phyloP scores from a whole-genome alignment of 768 basidiomycete species.

The Auricularia sp. region DNA sequence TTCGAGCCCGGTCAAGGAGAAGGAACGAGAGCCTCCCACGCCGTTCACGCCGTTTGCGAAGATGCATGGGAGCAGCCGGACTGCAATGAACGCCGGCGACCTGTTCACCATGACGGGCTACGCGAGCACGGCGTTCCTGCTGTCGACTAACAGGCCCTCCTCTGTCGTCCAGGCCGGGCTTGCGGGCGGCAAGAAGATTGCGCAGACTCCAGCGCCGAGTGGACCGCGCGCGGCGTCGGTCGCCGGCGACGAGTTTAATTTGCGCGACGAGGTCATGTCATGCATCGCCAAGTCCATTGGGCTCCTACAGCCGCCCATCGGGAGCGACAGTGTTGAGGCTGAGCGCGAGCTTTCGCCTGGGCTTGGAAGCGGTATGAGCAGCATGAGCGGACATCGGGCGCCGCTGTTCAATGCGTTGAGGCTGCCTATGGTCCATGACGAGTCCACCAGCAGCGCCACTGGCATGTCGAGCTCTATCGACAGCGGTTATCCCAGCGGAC shows the following conservation, averaged over 20 bases:
- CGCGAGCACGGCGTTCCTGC: slow-evolving; percentile 15
- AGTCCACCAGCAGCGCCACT: background rate
- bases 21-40: slow-evolving; percentile 8
- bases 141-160: slow-evolving; percentile 5
- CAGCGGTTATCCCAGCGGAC: slow-evolving; percentile 59
- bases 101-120: slow-evolving; percentile 49
- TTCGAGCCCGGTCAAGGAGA: background rate
- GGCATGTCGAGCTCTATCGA: slow-evolving; percentile 16
- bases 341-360: slow-evolving; percentile 16
- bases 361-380: slow-evolving; percentile 14
- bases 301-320: slow-evolving; percentile 65
- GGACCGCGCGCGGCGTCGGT: slow-evolving; percentile 12
- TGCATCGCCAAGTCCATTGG: slow-evolving; percentile 98
- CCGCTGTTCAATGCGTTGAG: slow-evolving; percentile 51
- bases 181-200: slow-evolving; percentile 4
- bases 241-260: slow-evolving; percentile 69
- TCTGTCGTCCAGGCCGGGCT: background rate
- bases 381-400: slow-evolving; percentile 8
- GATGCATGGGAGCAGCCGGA: slow-evolving; percentile 17
- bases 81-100: slow-evolving; percentile 68
- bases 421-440: slow-evolving; percentile 2
- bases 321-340: slow-evolving; percentile 6
- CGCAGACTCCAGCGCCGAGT: slow-evolving; percentile 10
- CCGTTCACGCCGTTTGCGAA: slow-evolving; percentile 9
- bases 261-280: slow-evolving; percentile 94